phyloP scores from a whole-genome alignment of 2,329 filamentous ascomycete genomes.

The Cladosporium sp. region DNA sequence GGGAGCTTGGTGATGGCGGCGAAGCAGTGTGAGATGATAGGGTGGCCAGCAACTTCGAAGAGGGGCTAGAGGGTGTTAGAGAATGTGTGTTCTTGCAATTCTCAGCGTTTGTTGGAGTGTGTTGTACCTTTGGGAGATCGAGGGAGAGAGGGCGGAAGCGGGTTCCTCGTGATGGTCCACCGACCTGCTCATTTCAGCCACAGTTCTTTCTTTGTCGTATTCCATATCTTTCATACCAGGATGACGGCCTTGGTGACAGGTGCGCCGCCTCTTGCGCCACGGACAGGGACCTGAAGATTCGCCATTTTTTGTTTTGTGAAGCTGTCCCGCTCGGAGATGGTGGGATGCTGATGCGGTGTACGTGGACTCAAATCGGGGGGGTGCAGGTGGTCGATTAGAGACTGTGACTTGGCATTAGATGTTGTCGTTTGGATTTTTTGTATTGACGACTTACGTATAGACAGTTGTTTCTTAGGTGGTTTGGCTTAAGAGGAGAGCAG shows the following conservation, averaged over 20 bases:
- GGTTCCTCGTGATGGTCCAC: conserved; percentile 90
- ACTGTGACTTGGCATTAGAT: not conserved
- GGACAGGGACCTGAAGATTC: conserved; percentile 27
- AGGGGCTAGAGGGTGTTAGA: conserved; percentile 60
- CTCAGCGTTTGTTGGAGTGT: conserved; percentile 20
- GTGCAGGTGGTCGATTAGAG: not conserved
- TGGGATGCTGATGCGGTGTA: conserved; percentile 6
- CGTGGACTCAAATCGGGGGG: conserved; percentile 3
- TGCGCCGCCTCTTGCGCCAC: conserved; percentile 30
- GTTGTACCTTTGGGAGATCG: conserved; percentile 80
- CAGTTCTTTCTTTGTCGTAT: conserved; percentile 12
- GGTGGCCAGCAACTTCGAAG: conserved; percentile 96
- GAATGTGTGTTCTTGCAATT: not conserved
- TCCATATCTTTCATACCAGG: conserved; percentile 52
- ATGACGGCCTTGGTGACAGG: conserved; percentile 89
- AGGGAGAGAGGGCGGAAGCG: conserved; percentile 91
- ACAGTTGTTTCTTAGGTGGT: not conserved
- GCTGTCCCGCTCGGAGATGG: conserved; percentile 3
- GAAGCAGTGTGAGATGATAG: conserved; percentile 97
- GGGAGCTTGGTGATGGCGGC: conserved; percentile 85
- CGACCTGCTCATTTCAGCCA: conserved; percentile 58
- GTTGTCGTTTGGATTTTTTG: too few species aligned
- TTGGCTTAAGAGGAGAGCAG: not conserved
- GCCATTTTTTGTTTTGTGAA: conserved; percentile 19
- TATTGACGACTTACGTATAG: not conserved